Evolutionary conservation across 352 stramenopile species (phyloP), one percentile per base, ranked within the genome.

Genomic region (Lagenidium giganteum): DNA sequence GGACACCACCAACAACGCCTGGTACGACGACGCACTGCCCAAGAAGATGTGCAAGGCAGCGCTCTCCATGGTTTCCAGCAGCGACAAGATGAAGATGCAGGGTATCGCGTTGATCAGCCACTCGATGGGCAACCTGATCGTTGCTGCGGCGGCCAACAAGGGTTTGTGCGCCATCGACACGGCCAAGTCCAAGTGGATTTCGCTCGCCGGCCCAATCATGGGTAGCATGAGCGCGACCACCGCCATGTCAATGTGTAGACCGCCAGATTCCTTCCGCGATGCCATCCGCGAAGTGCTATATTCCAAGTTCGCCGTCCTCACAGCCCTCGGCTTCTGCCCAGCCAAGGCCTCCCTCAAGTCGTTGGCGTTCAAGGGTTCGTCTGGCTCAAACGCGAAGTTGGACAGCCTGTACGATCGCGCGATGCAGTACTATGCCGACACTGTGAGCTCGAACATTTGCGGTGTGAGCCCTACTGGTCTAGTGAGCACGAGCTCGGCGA

Each of bases 101-200:
- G 44, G 64, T 34, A 44, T 70, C 20, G 46, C 55, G 16, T 13
- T 74, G 21, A 42, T 74, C n/a, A 52, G 49, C 22, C 59, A 74
- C 40, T 74, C 64, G 36, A 74, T 66, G 45, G 64, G 59, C 18
- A 74, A 74, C 38, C 27, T 74, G 26, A 55, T 70, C 20, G 27
- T 61, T 8, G 42, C 48, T n/a, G 47, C 32, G 2, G 59, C 59
- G 11, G 32, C 57, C 24, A 54, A 61, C 16, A 44, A 59, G n/a
- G 32, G 45, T 8, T 38, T 53, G 32, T 74, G 62, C 35, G 27
- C 28, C 7, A 26, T 54, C 28, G 40, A 9, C 17, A 54, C 27
- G 11, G 42, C 26, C 28, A 36, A 27, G 14, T 36, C 28, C 27
- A 56, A 55, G 45, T 66, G 51, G 50, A 42, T 66, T 21, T 47